Conservation (phyloP, 2,329 filamentous ascomycete species). For the Parastagonospora avenae region DNA sequence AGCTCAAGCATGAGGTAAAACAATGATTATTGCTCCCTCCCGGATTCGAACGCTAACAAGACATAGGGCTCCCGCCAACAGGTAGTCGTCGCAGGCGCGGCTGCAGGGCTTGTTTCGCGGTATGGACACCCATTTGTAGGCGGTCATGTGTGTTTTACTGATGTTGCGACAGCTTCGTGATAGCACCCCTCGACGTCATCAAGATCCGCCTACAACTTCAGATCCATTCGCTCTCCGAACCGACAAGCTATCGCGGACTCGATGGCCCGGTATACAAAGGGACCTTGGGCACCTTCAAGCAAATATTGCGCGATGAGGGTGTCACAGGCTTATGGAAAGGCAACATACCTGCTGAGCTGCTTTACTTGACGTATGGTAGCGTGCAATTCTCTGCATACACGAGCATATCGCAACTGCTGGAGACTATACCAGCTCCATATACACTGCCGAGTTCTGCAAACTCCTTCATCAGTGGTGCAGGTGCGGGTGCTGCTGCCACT, state of each 20-base stretch:
- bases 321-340: constrained; percentile 92
- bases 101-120: constrained; percentile 87
- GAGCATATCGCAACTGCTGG: constrained; percentile 70
- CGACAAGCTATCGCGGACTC: constrained; percentile 60
- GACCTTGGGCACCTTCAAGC: constrained; percentile 73
- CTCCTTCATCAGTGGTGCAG: constrained; percentile 82
- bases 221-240: constrained; percentile 80
- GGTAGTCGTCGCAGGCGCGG: constrained; percentile 68
- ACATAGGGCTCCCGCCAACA: constrained; percentile 67
- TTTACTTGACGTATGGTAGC: constrained; percentile 91
- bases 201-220: constrained; percentile 98
- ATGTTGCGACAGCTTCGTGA: constrained; percentile 70
- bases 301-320: constrained; percentile 81
- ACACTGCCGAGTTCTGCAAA: constrained; percentile 69
- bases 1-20: constrained; percentile 72
- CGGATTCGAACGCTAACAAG: background rate
- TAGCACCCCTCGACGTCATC: constrained; percentile 94
- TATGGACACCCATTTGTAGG: constrained; percentile 47
- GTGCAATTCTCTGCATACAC: constrained; percentile 91
- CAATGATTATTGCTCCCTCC: background rate
- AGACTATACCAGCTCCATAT: constrained; percentile 53
- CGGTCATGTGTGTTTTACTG: constrained; percentile 1
- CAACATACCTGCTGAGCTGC: constrained; percentile 90
- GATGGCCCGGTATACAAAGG: constrained; percentile 68
- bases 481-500: constrained; percentile 82